Base-by-base conservation (phyloP, 768 basidiomycete species). In the Suillus bovinus region DNA sequence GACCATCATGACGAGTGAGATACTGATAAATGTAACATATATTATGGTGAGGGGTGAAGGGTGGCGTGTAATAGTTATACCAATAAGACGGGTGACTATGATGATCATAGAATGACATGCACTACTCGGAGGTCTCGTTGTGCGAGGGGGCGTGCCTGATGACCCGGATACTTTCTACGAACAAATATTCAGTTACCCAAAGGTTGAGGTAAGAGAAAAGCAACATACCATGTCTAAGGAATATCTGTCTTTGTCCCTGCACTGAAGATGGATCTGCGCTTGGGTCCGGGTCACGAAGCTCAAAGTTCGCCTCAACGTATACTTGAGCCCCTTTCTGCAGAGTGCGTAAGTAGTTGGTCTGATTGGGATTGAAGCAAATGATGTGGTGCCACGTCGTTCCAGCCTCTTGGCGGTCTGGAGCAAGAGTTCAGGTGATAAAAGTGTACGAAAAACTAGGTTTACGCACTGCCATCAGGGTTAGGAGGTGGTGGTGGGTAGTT, bases 221-320 rank as follows among this genome's bases (percentile, higher is more conserved):
- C 2, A 14, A 64, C 83, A 44, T 63, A 91, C 93, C 91, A 65
- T 94, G 93, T 70, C 84, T 81, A 44, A 94, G 80, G 75, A 93
- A 89, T 60, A 94, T 89, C 72, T 93, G 91, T 36, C 90, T 86
- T 70, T 93, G 91, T 1, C 86, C 89, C 60, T 86, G 81, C 34
- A 87, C 84, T 1, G 89, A 84, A 56, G 81, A 75, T 3, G 90
- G 80, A 58, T 92, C 90, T 14, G 90, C 84, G 42, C 77, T 80
- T 7, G 81, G 74, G 44, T 89, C 88, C 10, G 91, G 84, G 62
- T 93, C 90, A 42, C 87, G 84, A 27, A 94, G 73, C 73, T 93
- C 91, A 64, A 83, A 93, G 66, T 79, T 81, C 33, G 92, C 87
- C 73, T 96, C 93, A 39, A 91, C 92, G 64, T 86, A 94, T 20